A percentile compares a stretch with the other conserved stretches of the same genome.
phyloP scores from a whole-genome alignment of 176 grass and related monocot species.

The Triticum monococcum region DNA sequence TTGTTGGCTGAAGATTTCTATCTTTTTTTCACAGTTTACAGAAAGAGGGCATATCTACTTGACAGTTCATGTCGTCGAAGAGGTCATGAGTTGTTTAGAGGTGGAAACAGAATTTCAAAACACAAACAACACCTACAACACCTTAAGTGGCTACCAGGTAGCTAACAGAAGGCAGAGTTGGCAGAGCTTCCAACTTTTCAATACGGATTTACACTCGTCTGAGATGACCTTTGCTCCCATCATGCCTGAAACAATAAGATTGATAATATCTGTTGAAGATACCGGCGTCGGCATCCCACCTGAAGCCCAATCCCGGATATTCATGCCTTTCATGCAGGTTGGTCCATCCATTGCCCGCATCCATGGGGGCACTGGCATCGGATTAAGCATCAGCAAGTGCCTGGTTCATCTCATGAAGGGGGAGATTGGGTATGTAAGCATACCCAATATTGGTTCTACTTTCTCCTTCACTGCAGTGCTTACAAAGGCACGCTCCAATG shows the following conservation, averaged over 20 bases:
- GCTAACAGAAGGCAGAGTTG: conserved; percentile 65
- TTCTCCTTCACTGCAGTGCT: conserved; percentile 89
- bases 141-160: conserved; percentile 71
- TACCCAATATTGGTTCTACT: conserved; percentile 72
- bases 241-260: conserved; percentile 65
- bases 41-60: conserved; percentile 93
- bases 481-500: conserved; percentile 28
- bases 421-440: conserved; percentile 90
- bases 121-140: conserved; percentile 66
- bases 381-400: conserved; percentile 96
- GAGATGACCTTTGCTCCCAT: conserved; percentile 45
- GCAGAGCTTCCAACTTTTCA: conserved; percentile 62
- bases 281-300: conserved; percentile 85
- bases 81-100: conserved; percentile 54
- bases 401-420: conserved; percentile 96
- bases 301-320: conserved; percentile 83
- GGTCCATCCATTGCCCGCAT: conserved; percentile 87
- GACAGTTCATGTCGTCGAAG: conserved; percentile 87
- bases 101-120: conserved; percentile 50
- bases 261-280: conserved; percentile 97
- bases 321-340: conserved; percentile 98
- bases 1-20: conserved; percentile 30
- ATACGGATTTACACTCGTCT: conserved; percentile 42
- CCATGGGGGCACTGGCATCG: conserved; percentile 97
- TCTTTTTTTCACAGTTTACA: conserved; percentile 71